Percentiles rank a stretch among this genome's conserved stretches.
phyloP scores from a whole-genome alignment of 108 stramenopile genomes.

The Nitzschia putrida region DNA sequence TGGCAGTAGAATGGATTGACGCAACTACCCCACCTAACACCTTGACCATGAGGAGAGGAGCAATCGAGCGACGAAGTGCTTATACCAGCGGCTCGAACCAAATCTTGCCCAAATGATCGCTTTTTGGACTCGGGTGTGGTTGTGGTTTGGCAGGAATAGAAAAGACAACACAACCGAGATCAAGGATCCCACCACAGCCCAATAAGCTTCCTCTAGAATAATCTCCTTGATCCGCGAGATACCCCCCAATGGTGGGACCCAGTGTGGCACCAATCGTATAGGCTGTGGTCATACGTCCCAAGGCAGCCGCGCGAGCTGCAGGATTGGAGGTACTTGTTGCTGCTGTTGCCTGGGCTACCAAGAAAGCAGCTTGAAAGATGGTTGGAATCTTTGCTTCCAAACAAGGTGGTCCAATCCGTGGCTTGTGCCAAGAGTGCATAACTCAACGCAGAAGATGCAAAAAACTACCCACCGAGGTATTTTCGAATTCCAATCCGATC shows the following conservation, averaged over 20 bases:
- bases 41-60: conserved; percentile 69
- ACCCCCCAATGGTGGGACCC: conserved; percentile 76
- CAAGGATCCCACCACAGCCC: conserved; percentile 70
- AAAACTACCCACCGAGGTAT: conserved; percentile 55
- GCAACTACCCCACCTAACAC: conserved; percentile 64
- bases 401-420: conserved; percentile 47
- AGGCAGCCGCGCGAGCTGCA: conserved; percentile 55
- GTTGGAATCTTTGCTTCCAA: conserved; percentile 73
- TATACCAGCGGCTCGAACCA: conserved; percentile 28
- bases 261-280: conserved; percentile 77
- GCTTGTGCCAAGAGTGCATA: conserved; percentile 68
- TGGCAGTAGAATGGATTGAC: conserved; percentile 59
- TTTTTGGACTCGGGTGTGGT: not conserved
- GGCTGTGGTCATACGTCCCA: conserved; percentile 81
- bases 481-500: conserved; percentile 66
- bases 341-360: conserved; percentile 81
- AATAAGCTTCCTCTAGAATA: conserved; percentile 68
- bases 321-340: conserved; percentile 34
- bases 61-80: conserved; percentile 44
- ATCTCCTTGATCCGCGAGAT: conserved; percentile 53
- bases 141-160: conserved; percentile 40
- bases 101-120: conserved; percentile 40
- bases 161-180: conserved; percentile 61
- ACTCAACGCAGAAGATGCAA: conserved; percentile 58
- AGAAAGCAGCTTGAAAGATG: conserved; percentile 71